Evolutionary conservation across 2,329 filamentous ascomycete genomes (phyloP).

Genomic region (Tolypocladium amazonense): DNA sequence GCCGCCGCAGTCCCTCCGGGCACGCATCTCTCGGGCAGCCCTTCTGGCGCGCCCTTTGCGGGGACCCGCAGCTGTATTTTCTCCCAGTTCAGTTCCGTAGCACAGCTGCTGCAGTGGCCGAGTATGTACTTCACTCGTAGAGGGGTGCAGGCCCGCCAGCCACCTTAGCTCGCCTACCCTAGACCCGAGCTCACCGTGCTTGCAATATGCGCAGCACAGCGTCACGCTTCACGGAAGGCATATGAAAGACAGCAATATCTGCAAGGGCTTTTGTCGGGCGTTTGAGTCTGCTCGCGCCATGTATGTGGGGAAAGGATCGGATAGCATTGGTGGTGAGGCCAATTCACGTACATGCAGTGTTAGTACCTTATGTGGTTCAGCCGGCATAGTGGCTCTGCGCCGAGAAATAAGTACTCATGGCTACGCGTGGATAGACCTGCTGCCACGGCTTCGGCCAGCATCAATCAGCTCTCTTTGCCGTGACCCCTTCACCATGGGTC

Average conservation of each 20-base stretch:
- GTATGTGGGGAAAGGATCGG: not conserved
- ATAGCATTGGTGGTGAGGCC: not conserved
- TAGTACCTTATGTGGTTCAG: no score
- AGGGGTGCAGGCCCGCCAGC: not conserved
- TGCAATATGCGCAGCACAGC: not conserved
- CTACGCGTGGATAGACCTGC: not conserved
- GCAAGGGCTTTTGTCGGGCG: not conserved
- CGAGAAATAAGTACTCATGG: no score
- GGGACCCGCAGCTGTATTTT: no score
- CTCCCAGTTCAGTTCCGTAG: no score
- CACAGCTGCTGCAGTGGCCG: no score
- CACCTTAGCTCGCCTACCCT: not conserved
- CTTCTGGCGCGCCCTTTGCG: no score
- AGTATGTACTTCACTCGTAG: no score
- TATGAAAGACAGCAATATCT: not conserved
- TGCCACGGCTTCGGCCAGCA: not conserved
- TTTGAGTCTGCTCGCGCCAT: not conserved
- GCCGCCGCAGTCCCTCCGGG: not conserved
- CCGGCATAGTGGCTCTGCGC: not conserved
- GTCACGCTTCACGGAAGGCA: not conserved
- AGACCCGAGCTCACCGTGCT: not conserved
- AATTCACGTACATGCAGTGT: not conserved
- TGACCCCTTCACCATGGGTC: no score
- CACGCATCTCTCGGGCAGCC: not conserved
- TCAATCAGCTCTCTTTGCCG: not conserved